Percentiles rank a stretch among this genome's conserved stretches.
These are phyloP conservation scores for Cunninghamia lanceolata DNA, from an alignment of 75 land plant species.

Conservation along the genomic window DNA sequence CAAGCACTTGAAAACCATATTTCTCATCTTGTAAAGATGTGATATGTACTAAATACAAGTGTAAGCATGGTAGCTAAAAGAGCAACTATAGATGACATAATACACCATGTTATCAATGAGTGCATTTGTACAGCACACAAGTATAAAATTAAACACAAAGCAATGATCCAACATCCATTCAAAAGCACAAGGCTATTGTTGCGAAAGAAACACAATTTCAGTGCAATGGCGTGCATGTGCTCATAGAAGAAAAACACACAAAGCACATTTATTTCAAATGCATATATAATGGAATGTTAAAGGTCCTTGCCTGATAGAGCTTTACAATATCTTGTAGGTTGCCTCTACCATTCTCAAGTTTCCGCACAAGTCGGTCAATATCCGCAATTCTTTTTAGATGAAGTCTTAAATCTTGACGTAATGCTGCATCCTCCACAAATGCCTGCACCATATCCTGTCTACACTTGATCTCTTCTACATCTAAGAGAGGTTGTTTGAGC, in stretches of 20 bases:
- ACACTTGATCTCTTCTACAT: constrained; percentile 72
- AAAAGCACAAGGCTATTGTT: neutral
- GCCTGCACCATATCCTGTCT: constrained; percentile 89
- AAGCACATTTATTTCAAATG: neutral
- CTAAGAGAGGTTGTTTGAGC: constrained; percentile 94
- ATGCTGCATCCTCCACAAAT: constrained; percentile 82
- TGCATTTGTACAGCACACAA: neutral
- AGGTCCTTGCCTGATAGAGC: constrained; percentile 75
- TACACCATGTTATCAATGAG: neutral
- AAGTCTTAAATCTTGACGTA: constrained; percentile 76
- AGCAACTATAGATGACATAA: neutral
- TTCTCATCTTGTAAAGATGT: neutral
- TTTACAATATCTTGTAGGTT: constrained; percentile 84
- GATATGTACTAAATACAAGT: neutral
- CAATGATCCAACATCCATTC: neutral
- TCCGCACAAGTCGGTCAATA: constrained; percentile 72
- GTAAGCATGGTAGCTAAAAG: neutral
- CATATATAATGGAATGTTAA: neutral
- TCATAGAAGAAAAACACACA: neutral
- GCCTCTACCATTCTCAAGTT: constrained; percentile 67
- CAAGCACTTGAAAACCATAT: neutral
- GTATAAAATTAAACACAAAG: neutral
- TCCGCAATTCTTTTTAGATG: constrained; percentile 89
- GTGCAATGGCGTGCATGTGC: neutral
- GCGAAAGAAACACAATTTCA: neutral